A percentile compares a stretch with the other conserved stretches of the same genome.
Evolutionary conservation across 2,329 filamentous ascomycete species (phyloP).

Genomic region (Pseudopithomyces chartarum): DNA sequence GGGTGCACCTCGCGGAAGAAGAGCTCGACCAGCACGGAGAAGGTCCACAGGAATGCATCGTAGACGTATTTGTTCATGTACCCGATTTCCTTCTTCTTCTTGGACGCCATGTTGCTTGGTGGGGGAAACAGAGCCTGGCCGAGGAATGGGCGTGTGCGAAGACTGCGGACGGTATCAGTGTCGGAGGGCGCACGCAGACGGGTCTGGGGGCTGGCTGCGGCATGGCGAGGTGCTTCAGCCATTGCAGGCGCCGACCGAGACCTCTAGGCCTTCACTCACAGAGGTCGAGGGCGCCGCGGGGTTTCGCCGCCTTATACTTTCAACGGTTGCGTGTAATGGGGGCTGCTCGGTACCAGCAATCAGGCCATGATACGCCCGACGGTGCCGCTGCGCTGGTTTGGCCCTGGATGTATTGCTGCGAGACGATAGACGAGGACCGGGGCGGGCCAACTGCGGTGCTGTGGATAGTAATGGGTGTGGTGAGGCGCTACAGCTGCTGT

Average conservation of each 20-base stretch:
- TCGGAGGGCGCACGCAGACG: background rate
- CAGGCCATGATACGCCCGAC: slow-evolving; percentile 17
- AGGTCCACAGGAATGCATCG: slow-evolving; percentile 76
- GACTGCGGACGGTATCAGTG: slow-evolving; percentile 1
- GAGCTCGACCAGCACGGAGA: slow-evolving; percentile 85
- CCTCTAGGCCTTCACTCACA: background rate
- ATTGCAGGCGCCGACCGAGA: background rate
- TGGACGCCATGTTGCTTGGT: slow-evolving; percentile 23
- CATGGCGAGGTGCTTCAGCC: slow-evolving; percentile 4
- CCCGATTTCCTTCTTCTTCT: slow-evolving; percentile 41
- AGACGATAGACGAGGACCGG: slow-evolving; percentile 25
- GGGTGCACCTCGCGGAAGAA: slow-evolving; percentile 99
- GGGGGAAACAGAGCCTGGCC: background rate
- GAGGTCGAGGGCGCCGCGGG: background rate
- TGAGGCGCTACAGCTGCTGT: slow-evolving; percentile 41
- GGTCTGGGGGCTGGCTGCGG: slow-evolving; percentile 4
- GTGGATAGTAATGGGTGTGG: slow-evolving; percentile 17
- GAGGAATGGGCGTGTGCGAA: background rate
- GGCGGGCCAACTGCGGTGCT: slow-evolving; percentile 8
- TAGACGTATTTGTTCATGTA: slow-evolving; percentile 76
- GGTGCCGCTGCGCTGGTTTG: background rate
- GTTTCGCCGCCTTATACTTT: background rate
- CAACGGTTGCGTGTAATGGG: background rate
- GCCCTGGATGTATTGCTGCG: background rate
- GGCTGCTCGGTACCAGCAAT: slow-evolving; percentile 4